Evolutionary conservation across 352 stramenopile species (phyloP), one percentile per base, ranked within the genome.

Genomic region (Phytophthora rubi): DNA sequence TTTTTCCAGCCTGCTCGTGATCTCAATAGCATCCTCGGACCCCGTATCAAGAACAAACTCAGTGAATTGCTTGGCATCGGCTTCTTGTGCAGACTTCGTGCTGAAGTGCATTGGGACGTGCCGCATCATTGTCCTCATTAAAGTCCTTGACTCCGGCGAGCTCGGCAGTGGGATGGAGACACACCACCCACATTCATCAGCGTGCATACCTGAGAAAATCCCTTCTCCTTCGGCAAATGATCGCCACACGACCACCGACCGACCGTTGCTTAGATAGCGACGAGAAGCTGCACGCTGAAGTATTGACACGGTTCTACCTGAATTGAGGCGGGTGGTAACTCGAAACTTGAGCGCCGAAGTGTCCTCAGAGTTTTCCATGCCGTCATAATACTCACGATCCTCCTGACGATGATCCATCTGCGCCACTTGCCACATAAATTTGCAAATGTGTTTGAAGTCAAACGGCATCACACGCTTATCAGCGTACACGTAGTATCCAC

Each of bases 71-170:
- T 59, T 45, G 33, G 33, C 16, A 15, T 55, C 54, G 0, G 30
- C 6, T 1, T 62, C 39, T 2, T 52, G 42, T 39, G 13, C 21
- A 12, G 45, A 16, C n/a, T 47, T 59, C 0, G 54, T 44, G 15
- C 32, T 64, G 39, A 74, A 70, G 18, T 74, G 61, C 67, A 74
- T 74, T 7, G 67, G 67, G 2, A 66, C 54, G 16, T 66, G 26
- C 18, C 61, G 67, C 9, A 74, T 61, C n/a, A 63, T 62, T 13
- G 55, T 70, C n/a, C 54, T 21, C 1, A 42, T 23, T 8, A 74
- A 44, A 12, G 67, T 66, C 0, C 39, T 51, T n/a, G 47, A 12
- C 9, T 61, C n/a, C 0, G 54, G 30, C 4, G 49, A 37, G 12
- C 13, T 57, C 4, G 61, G 33, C 23, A 62, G 26, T 1, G 67